phyloP scores from a whole-genome alignment of 768 basidiomycete genomes.

The Bullera alba region DNA sequence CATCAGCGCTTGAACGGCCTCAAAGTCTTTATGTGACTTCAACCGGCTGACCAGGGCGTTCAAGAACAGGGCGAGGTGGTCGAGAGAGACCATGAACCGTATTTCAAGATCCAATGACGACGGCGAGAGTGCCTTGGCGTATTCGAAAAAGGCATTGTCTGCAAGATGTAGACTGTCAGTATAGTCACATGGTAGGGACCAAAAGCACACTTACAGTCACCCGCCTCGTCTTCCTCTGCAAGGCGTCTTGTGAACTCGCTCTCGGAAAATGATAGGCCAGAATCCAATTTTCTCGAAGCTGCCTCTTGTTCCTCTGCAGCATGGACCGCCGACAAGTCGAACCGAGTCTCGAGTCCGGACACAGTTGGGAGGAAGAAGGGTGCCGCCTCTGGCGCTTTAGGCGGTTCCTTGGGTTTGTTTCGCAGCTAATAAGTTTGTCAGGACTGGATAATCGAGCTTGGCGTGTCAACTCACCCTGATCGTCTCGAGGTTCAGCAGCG shows the following conservation, averaged over 20 bases:
- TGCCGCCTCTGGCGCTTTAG: conserved; percentile 88
- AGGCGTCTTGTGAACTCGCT: conserved; percentile 66
- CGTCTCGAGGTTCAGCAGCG: conserved; percentile 88
- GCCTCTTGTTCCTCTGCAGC: conserved; percentile 13
- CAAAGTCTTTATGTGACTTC: conserved; percentile 77
- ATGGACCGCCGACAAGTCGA: conserved; percentile 53
- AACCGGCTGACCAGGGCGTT: conserved; percentile 67
- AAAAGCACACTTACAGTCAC: conserved; percentile 58
- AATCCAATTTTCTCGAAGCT: conserved; percentile 46
- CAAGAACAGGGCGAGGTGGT: conserved; percentile 63
- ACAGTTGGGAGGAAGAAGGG: conserved; percentile 96
- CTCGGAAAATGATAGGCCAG: conserved; percentile 32
- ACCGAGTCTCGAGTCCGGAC: conserved; percentile 76
- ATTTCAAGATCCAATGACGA: conserved; percentile 87
- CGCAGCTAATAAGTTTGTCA: conserved; percentile 57
- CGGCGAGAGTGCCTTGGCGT: conserved; percentile 78
- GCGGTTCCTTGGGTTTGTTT: conserved; percentile 92
- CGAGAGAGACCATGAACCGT: conserved; percentile 63
- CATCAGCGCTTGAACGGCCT: conserved; percentile 84
- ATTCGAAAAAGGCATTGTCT: conserved; percentile 78
- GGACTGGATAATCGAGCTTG: neutral
- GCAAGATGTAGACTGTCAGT: conserved; percentile 4
- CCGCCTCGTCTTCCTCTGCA: conserved; percentile 52
- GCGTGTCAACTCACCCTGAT: conserved; percentile 61
- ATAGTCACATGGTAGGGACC: neutral